Evolutionary conservation across 1,284 basidiomycete species (phyloP).

Genomic region (Trichosporon sp.): DNA sequence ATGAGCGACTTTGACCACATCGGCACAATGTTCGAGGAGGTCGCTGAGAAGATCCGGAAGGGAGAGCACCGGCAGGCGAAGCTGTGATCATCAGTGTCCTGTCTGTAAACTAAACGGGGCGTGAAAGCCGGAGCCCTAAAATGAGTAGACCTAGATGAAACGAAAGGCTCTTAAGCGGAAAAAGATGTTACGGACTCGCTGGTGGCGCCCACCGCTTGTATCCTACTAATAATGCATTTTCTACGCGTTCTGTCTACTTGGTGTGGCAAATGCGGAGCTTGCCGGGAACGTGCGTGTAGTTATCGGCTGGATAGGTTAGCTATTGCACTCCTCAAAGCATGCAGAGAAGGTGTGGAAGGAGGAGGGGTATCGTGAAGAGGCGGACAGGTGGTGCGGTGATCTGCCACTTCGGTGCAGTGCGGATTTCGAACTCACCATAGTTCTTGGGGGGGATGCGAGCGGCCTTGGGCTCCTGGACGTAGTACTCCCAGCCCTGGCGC

Average conservation of each 20-base stretch:
- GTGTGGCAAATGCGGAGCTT: slow-evolving; percentile 86
- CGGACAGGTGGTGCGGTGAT: no score
- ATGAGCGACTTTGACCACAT: slow-evolving; percentile 53
- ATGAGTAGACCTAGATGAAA: background rate
- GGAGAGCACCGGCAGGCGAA: slow-evolving; percentile 23
- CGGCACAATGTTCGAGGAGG: slow-evolving; percentile 41
- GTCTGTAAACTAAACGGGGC: no score
- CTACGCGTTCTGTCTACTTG: slow-evolving; percentile 66
- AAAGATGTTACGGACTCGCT: no score
- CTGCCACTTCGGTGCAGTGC: background rate
- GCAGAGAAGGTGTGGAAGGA: background rate
- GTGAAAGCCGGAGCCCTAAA: no score
- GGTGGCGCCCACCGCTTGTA: background rate
- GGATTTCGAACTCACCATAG: slow-evolving; percentile 59
- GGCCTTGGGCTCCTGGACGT: slow-evolving; percentile 68
- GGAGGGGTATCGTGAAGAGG: background rate
- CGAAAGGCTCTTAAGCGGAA: background rate
- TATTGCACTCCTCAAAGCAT: background rate
- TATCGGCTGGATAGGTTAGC: slow-evolving; percentile 62
- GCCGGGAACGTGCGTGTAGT: slow-evolving; percentile 80
- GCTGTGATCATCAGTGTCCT: background rate
- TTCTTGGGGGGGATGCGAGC: slow-evolving; percentile 79
- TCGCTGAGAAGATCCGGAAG: slow-evolving; percentile 37
- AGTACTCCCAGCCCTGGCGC: slow-evolving; percentile 59
- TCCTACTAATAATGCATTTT: slow-evolving; percentile 20